Percentiles rank a stretch among this genome's conserved stretches.
These are phyloP conservation scores for Ogataea neopini DNA, from an alignment of 805 yeast species.

Conservation along the genomic window DNA sequence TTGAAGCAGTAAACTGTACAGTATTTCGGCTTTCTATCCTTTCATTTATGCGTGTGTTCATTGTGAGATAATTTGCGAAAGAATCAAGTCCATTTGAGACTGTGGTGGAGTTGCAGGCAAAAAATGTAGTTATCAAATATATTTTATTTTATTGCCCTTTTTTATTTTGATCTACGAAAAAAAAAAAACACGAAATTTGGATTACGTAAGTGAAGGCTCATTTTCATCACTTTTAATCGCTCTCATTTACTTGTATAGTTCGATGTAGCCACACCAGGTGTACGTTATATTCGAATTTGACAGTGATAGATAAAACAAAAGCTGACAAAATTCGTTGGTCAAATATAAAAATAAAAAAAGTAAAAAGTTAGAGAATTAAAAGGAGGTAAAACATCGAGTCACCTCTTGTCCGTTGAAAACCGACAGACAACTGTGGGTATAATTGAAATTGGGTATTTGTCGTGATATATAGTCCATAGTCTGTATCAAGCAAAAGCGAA, in stretches of 20 bases:
- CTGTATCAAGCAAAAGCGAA: background rate
- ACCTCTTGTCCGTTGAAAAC: background rate
- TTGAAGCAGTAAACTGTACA: conserved; percentile 31
- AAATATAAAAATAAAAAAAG: background rate
- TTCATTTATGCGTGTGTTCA: background rate
- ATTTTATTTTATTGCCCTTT: background rate
- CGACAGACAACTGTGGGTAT: background rate
- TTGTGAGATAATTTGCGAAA: no score
- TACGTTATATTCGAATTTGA: conserved; percentile 1
- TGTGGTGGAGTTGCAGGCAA: no score
- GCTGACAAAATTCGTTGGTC: background rate
- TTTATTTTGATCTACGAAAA: background rate
- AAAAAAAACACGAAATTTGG: background rate
- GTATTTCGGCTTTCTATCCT: conserved; percentile 10
- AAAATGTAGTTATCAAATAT: no score
- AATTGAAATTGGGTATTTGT: background rate
- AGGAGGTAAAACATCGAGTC: background rate
- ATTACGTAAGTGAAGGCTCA: no score
- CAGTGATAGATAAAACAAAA: background rate
- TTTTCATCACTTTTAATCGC: no score
- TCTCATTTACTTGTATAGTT: background rate
- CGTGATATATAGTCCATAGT: background rate
- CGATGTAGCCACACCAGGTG: conserved; percentile 1
- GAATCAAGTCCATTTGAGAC: no score
- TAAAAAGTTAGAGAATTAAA: background rate